A percentile compares a stretch with the other conserved stretches of the same genome.
phyloP scores from a whole-genome alignment of 768 basidiomycete genomes.

The Polyporus arcularius region DNA sequence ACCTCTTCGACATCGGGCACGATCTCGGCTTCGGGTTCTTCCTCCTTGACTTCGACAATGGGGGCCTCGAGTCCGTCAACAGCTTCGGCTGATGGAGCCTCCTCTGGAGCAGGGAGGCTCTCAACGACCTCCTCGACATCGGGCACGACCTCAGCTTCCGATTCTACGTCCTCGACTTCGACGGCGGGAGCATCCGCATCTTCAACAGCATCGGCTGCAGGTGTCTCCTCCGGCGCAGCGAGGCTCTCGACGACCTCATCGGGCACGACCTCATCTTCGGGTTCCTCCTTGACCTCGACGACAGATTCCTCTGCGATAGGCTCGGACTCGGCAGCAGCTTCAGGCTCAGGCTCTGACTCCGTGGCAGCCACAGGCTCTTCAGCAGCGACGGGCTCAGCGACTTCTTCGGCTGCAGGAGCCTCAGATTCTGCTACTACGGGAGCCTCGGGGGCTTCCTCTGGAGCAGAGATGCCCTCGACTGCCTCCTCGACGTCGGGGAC shows the following conservation, averaged over 20 bases:
- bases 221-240: too few species aligned
- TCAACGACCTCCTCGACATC: background rate
- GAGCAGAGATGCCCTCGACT: background rate
- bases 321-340: background rate
- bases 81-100: background rate
- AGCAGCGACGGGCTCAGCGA: background rate
- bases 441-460: background rate
- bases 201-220: too few species aligned
- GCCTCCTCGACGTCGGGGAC: background rate
- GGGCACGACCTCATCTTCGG: too few species aligned
- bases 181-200: too few species aligned
- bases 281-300: too few species aligned
- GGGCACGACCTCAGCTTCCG: background rate
- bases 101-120: background rate
- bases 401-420: too few species aligned
- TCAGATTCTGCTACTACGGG: too few species aligned
- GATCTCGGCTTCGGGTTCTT: too few species aligned
- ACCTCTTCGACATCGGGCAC: too few species aligned
- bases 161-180: background rate
- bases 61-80: background rate
- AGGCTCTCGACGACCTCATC: too few species aligned
- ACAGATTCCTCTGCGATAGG: too few species aligned
- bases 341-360: background rate
- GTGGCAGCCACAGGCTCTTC: background rate
- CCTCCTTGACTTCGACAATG: too few species aligned